Base-by-base conservation (phyloP, 1,284 basidiomycete species). In the Ustilago hordei region DNA sequence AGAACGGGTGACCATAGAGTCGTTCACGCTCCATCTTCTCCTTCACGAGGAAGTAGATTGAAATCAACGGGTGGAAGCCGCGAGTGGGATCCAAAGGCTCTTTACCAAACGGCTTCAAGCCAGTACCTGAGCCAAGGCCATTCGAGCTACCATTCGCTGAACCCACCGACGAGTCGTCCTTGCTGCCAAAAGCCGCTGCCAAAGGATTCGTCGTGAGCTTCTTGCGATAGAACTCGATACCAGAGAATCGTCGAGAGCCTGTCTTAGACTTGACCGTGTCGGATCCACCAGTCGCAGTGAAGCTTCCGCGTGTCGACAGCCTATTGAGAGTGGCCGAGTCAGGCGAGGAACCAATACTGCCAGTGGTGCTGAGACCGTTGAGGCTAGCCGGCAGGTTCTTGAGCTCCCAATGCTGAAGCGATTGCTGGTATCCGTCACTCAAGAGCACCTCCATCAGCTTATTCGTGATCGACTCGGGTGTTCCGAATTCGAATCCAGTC, bases 401-500 rank as follows among this genome's bases (percentile, higher is more conserved):
- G 55, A 68, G 57, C 84, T 95, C 93, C 92, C 93, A 97, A 34
- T 90, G 87, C 43, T 90, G 88, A 8, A 96, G 89, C 0, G 93
- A 91, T 0, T 90, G 89, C 19, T 89, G 87, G 85, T 98, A 99
- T 1, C 88, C 86, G 34, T 98, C 95, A 3, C 92, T 92, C 73
- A 91, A 90, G 28, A 98, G 89, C 23, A 98, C 90, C 4, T 91
- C 89, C 36, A 90, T 84, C 4, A 98, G 89, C 81, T 90, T 91
- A 41, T 89, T 88, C 84, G 94, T 91, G 69, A 98, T 95, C 28
- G 95, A 92, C 11, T 93, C 92, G 39, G 93, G 91, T 0, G 92
- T 89, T 7, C 96, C 97, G 80, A 99, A 98, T 83, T 98, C 95
- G 87, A 99, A 98, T 1, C 96, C 96, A 53, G 92, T 91, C 96